phyloP scores from a whole-genome alignment of 805 yeast species.

The Maudiozyma turicensis region DNA sequence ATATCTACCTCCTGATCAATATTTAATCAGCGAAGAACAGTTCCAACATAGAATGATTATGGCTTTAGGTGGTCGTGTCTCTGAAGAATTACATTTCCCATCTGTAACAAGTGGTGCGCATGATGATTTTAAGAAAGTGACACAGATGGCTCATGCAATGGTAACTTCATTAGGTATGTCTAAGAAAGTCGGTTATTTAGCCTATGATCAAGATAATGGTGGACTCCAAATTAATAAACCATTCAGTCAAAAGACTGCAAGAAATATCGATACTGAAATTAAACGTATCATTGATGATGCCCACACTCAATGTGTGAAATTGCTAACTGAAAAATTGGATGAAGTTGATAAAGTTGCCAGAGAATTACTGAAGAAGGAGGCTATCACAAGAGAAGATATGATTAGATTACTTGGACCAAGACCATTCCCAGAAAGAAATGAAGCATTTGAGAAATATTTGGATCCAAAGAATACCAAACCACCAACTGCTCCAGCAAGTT shows the following conservation, averaged over 20 bases:
- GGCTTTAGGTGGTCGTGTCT: conserved; percentile 87
- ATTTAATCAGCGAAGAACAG: conserved; percentile 66
- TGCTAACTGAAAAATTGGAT: conserved; percentile 54
- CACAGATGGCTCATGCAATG: conserved; percentile 84
- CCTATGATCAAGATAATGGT: conserved; percentile 35
- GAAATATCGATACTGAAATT: conserved; percentile 72
- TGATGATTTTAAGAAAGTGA: conserved; percentile 87
- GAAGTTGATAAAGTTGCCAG: conserved; percentile 84
- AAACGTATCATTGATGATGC: conserved; percentile 69
- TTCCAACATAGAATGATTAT: conserved; percentile 80
- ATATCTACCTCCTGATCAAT: conserved; percentile 83
- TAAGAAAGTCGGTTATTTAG: conserved; percentile 52
- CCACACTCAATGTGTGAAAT: conserved; percentile 54
- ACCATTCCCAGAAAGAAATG: conserved; percentile 83
- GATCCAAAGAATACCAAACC: conserved; percentile 27
- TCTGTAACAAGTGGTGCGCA: conserved; percentile 88
- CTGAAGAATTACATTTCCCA: conserved; percentile 80
- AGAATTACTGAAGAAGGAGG: conserved; percentile 77
- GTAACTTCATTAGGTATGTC: conserved; percentile 85
- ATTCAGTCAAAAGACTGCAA: conserved; percentile 80
- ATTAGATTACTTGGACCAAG: conserved; percentile 81
- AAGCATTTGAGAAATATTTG: conserved; percentile 83
- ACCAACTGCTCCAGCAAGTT: conserved; percentile 1
- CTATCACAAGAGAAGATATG: conserved; percentile 91
- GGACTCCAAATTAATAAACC: conserved; percentile 61